A percentile compares a stretch with the other conserved stretches of the same genome.
phyloP scores from a whole-genome alignment of 78 protist species.

The Guillardia theta region DNA sequence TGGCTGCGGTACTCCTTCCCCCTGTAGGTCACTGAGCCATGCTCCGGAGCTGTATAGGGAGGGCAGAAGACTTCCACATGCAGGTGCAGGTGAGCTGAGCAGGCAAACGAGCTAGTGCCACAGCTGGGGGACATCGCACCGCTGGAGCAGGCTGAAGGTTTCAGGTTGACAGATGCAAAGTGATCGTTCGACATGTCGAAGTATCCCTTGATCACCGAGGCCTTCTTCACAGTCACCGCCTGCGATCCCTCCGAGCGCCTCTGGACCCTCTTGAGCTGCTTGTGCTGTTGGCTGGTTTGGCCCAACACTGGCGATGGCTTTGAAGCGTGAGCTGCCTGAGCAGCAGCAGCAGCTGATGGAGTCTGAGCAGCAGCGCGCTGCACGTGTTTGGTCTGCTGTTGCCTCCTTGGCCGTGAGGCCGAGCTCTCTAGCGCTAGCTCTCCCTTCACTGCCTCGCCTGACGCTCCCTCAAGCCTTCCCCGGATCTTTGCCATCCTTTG shows the following conservation, averaged over 20 bases:
- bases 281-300: background rate
- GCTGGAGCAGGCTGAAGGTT: background rate
- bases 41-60: background rate
- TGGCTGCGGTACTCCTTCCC: background rate
- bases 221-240: background rate
- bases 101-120: too few species aligned
- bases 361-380: too few species aligned
- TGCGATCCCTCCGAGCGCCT: background rate
- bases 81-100: too few species aligned
- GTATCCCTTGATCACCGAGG: background rate
- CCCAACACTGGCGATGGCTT: background rate
- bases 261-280: background rate
- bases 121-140: background rate
- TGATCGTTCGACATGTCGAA: background rate
- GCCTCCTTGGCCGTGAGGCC: background rate
- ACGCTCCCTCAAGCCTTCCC: background rate
- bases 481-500: too few species aligned
- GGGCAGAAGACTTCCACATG: background rate
- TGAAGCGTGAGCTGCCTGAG: background rate
- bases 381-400: too few species aligned
- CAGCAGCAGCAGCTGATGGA: background rate
- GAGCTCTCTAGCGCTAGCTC: background rate
- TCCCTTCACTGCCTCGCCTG: background rate
- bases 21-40: background rate
- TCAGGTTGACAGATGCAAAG: background rate